phyloP scores from a whole-genome alignment of 2,329 filamentous ascomycete species.

The Penicillium sp. region DNA sequence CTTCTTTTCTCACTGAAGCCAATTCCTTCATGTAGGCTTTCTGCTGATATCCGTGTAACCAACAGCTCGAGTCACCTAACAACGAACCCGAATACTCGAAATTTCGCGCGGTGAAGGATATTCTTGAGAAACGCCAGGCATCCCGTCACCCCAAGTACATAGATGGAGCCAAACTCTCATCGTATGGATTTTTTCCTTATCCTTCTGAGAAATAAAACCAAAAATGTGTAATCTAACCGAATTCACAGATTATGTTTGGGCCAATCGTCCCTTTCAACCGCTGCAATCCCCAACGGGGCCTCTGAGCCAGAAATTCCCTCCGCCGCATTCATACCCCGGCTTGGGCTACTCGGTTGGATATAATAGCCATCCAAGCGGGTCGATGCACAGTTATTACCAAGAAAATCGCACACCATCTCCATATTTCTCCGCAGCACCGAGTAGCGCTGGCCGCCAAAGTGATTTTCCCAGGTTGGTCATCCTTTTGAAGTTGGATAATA shows the following conservation, averaged over 20 bases:
- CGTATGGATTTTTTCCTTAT: slow-evolving; percentile 26
- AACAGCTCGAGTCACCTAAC: too few relatives aligned
- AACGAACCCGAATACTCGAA: too few relatives aligned
- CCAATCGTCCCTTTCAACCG: slow-evolving; percentile 26
- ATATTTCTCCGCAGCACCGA: slow-evolving; percentile 10
- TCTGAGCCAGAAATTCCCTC: slow-evolving; percentile 25
- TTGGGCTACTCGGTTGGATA: slow-evolving; percentile 25
- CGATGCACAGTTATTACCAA: slow-evolving; percentile 15
- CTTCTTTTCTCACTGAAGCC: too few relatives aligned
- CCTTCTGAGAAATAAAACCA: too few relatives aligned
- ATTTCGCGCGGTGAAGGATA: too few relatives aligned
- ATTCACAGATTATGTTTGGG: slow-evolving; percentile 30
- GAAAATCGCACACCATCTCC: slow-evolving; percentile 9
- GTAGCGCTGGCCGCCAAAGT: slow-evolving; percentile 8
- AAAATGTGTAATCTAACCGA: too few relatives aligned
- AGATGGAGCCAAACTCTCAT: slow-evolving; percentile 30
- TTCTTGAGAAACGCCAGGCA: too few relatives aligned
- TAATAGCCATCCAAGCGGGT: slow-evolving; percentile 17
- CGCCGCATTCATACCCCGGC: slow-evolving; percentile 24
- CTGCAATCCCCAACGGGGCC: slow-evolving; percentile 25
- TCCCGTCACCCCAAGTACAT: too few relatives aligned
- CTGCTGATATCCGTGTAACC: too few relatives aligned
- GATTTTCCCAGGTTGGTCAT: slow-evolving; percentile 19
- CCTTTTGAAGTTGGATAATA: too few relatives aligned
- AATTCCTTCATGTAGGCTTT: too few relatives aligned